These are phyloP conservation scores for Ricinus communis DNA, from an alignment of 345 rosid species.

Conservation along the genomic window DNA sequence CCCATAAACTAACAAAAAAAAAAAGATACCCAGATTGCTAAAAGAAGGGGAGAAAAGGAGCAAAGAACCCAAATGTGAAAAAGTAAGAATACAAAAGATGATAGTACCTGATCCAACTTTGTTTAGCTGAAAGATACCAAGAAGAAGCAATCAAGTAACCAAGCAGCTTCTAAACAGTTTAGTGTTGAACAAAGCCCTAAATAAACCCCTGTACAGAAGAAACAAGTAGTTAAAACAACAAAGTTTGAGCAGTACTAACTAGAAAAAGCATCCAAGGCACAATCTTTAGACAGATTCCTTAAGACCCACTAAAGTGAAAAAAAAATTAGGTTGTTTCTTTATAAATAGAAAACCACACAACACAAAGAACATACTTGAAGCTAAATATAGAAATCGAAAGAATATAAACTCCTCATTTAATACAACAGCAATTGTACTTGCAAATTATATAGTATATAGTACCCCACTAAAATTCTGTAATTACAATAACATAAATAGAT, in stretches of 20 bases:
- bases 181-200: constrained; percentile 21
- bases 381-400: too few relatives aligned
- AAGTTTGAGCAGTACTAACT: neutral
- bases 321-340: neutral
- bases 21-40: neutral
- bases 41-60: constrained; percentile 8
- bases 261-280: neutral
- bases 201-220: neutral
- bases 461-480: too few relatives aligned
- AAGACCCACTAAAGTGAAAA: constrained; percentile 18
- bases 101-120: constrained; percentile 42
- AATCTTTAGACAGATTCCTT: constrained; percentile 9
- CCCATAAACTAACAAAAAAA: neutral
- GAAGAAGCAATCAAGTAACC: neutral
- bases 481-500: too few relatives aligned
- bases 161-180: constrained; percentile 10
- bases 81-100: constrained; percentile 20
- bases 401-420: neutral
- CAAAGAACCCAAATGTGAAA: constrained; percentile 8
- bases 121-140: constrained; percentile 24
- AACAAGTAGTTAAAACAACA: neutral
- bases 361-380: neutral
- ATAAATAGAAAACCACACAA: constrained; percentile 12
- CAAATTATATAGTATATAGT: neutral
- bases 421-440: neutral